Conservation (phyloP, 495 filamentous ascomycete genomes). For the Amorphotheca resinae region DNA sequence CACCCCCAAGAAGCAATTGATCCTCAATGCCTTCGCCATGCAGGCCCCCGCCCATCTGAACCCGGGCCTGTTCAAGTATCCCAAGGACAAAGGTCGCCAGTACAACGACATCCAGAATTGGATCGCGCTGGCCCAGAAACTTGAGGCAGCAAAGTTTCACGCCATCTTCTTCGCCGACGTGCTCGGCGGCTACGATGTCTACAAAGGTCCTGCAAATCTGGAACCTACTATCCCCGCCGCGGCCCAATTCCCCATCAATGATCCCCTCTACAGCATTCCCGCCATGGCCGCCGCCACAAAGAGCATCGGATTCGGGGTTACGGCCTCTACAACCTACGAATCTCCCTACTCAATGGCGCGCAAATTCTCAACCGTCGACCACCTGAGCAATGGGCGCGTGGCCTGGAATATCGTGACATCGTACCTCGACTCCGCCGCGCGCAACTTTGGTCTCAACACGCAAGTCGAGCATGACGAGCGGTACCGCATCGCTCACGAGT, state of each 20-base stretch:
- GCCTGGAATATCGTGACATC: slow-evolving; percentile 58
- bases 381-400: slow-evolving; percentile 22
- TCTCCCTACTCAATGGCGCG: slow-evolving; percentile 9
- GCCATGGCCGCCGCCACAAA: slow-evolving; percentile 13
- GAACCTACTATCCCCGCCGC: slow-evolving; percentile 39
- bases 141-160: slow-evolving; percentile 47
- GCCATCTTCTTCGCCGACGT: slow-evolving; percentile 51
- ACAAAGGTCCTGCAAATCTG: slow-evolving; percentile 42
- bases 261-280: slow-evolving; percentile 11
- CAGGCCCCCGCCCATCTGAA: slow-evolving; percentile 41
- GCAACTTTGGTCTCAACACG: slow-evolving; percentile 42
- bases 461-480: slow-evolving; percentile 51
- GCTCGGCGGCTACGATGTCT: slow-evolving; percentile 47
- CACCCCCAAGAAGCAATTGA: slow-evolving; percentile 32
- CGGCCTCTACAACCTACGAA: slow-evolving; percentile 12
- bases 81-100: slow-evolving; percentile 37
- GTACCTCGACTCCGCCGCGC: slow-evolving; percentile 48
- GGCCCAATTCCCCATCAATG: slow-evolving; percentile 47
- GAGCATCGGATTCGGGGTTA: slow-evolving; percentile 15
- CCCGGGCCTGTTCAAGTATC: slow-evolving; percentile 49
- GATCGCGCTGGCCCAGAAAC: slow-evolving; percentile 42
- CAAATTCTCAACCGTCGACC: slow-evolving; percentile 15
- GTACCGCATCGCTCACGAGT: slow-evolving; percentile 41
- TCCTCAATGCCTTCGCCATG: slow-evolving; percentile 47
- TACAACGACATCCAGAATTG: slow-evolving; percentile 43